These are phyloP conservation scores for Raffaelea arxii DNA, from an alignment of 2,329 filamentous ascomycete genomes.

Conservation along the genomic window DNA sequence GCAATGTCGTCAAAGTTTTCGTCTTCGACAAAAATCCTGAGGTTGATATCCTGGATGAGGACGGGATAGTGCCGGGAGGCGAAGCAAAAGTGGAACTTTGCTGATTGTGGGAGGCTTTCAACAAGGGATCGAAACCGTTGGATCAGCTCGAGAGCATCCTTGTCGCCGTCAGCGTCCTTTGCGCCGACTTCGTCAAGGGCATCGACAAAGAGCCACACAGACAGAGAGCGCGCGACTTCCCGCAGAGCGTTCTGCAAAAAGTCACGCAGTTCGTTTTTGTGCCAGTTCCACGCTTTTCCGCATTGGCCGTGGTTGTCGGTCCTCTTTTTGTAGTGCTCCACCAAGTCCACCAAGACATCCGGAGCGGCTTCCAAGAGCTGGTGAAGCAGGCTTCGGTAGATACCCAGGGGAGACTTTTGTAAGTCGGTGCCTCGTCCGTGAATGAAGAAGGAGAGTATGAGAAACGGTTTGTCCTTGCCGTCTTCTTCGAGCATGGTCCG, in stretches of 20 bases:
- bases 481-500: not conserved
- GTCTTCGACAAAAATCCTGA: too few species aligned
- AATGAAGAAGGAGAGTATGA: constrained; percentile 25
- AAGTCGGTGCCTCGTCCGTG: constrained; percentile 21
- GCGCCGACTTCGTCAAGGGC: constrained; percentile 25
- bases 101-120: constrained; percentile 14
- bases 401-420: constrained; percentile 21
- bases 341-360: constrained; percentile 11
- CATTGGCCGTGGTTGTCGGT: too few species aligned
- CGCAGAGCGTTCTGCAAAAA: constrained; percentile 9
- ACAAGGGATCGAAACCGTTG: constrained; percentile 12
- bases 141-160: too few species aligned
- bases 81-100: constrained; percentile 18
- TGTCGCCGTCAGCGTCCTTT: constrained; percentile 11
- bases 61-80: constrained; percentile 23
- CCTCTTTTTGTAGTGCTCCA: too few species aligned
- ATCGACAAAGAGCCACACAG: constrained; percentile 22
- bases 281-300: too few species aligned
- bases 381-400: constrained; percentile 24
- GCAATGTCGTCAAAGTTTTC: too few species aligned
- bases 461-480: not conserved
- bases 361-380: constrained; percentile 19
- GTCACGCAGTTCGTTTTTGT: too few species aligned
- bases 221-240: too few species aligned
- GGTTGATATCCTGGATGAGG: too few species aligned